phyloP scores from a whole-genome alignment of 23 red algal genomes.

The Chondrus crispus region DNA sequence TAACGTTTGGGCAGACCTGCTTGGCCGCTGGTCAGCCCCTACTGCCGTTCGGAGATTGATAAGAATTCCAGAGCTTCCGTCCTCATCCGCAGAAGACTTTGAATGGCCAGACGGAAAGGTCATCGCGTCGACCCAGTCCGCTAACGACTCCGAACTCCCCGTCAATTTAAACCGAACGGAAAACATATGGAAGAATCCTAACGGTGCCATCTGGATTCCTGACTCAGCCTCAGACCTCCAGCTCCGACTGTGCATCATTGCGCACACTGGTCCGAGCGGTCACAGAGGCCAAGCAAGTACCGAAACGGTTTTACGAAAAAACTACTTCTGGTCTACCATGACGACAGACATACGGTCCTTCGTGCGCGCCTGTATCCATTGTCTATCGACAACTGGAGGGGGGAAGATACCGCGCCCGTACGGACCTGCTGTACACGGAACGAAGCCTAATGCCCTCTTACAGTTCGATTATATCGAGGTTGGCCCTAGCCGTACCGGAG shows the following conservation, averaged over 20 bases:
- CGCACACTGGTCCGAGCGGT: background rate
- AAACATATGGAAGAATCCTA: background rate
- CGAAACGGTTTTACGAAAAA: background rate
- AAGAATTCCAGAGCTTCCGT: background rate
- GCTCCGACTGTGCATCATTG: background rate
- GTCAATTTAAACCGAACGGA: background rate
- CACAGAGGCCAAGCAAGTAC: background rate
- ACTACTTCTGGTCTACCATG: background rate
- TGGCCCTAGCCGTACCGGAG: background rate
- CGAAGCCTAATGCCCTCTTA: background rate
- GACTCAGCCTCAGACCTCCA: background rate
- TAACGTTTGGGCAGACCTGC: conserved; percentile 3
- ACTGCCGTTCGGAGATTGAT: background rate
- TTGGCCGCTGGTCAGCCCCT: background rate
- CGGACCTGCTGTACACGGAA: background rate
- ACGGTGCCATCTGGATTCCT: background rate
- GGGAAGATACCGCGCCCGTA: background rate
- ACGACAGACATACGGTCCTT: background rate
- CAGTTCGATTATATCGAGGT: background rate
- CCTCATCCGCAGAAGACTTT: background rate
- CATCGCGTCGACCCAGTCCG: background rate
- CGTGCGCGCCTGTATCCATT: background rate
- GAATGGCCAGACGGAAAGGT: background rate
- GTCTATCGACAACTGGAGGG: background rate
- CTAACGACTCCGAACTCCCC: background rate